These are phyloP conservation scores for Xylaria sp. DNA, from an alignment of 2,329 filamentous ascomycete genomes.

Conservation along the genomic window DNA sequence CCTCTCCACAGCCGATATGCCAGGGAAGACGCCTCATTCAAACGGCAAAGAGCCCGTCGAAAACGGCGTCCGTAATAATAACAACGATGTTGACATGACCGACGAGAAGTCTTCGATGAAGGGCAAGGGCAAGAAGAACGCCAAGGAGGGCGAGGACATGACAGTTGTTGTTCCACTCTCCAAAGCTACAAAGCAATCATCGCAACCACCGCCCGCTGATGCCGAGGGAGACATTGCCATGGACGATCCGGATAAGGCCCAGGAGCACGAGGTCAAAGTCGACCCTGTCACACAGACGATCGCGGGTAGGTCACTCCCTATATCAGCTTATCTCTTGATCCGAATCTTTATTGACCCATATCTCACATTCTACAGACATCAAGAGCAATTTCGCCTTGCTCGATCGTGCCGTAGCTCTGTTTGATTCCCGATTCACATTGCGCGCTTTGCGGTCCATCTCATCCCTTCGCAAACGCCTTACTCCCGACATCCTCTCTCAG, in stretches of 20 bases:
- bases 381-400: slow-evolving; percentile 92
- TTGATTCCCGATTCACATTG: slow-evolving; percentile 94
- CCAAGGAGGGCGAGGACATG: slow-evolving; percentile 80
- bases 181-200: slow-evolving; percentile 70
- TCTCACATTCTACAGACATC: slow-evolving; percentile 73
- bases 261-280: slow-evolving; percentile 64
- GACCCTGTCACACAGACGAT: slow-evolving; percentile 71
- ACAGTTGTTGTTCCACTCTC: slow-evolving; percentile 81
- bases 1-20: slow-evolving; percentile 62
- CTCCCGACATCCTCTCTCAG: slow-evolving; percentile 81
- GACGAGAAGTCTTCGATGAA: slow-evolving; percentile 71
- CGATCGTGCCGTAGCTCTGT: slow-evolving; percentile 90
- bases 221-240: slow-evolving; percentile 77
- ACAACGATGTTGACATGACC: slow-evolving; percentile 78
- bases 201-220: slow-evolving; percentile 67
- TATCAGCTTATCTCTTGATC: not conserved
- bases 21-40: slow-evolving; percentile 77
- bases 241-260: slow-evolving; percentile 67
- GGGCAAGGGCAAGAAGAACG: slow-evolving; percentile 71
- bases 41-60: slow-evolving; percentile 77
- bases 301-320: slow-evolving; percentile 59
- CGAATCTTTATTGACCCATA: slow-evolving; percentile 18
- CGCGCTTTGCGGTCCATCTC: slow-evolving; percentile 95
- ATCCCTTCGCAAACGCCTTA: slow-evolving; percentile 90
- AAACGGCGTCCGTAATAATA: slow-evolving; percentile 73